These are phyloP conservation scores for Hamigera avellanea DNA, from an alignment of 495 filamentous ascomycete species.

Conservation along the genomic window DNA sequence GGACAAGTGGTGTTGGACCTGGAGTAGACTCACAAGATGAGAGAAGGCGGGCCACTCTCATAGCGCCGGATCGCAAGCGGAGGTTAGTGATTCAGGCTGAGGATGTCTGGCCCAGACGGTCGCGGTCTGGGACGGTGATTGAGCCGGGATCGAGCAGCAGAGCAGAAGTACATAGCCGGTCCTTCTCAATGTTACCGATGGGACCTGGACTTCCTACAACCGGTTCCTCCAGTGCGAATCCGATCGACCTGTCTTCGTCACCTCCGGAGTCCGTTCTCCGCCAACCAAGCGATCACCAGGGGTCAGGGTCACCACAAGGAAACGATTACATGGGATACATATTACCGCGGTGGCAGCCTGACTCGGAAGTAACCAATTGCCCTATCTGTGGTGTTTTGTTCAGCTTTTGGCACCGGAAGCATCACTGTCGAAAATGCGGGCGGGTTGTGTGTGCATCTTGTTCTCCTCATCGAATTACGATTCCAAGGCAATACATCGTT, in stretches of 20 bases:
- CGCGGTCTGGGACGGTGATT: constrained; percentile 8
- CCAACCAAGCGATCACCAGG: not conserved
- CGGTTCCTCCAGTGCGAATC: constrained; percentile 22
- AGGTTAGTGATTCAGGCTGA: constrained; percentile 21
- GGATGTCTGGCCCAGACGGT: constrained; percentile 15
- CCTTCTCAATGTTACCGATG: constrained; percentile 7
- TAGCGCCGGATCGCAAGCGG: constrained; percentile 26
- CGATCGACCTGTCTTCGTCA: constrained; percentile 29
- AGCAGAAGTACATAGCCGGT: constrained; percentile 12
- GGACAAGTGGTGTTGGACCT: constrained; percentile 6
- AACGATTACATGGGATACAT: constrained; percentile 17
- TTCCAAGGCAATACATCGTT: constrained; percentile 87
- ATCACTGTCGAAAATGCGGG: constrained; percentile 95
- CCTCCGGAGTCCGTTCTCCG: constrained; percentile 3
- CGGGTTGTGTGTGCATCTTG: constrained; percentile 85
- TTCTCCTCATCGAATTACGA: constrained; percentile 91
- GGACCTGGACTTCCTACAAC: constrained; percentile 5
- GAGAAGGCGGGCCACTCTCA: constrained; percentile 12
- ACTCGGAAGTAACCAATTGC: constrained; percentile 64
- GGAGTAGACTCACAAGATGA: constrained; percentile 7
- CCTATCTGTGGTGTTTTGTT: constrained; percentile 72
- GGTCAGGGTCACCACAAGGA: not conserved
- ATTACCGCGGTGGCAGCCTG: constrained; percentile 77
- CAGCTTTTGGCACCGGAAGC: constrained; percentile 78
- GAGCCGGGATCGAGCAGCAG: not conserved